These are phyloP conservation scores for Lepiota venenata DNA, from an alignment of 768 basidiomycete species.

Conservation along the genomic window DNA sequence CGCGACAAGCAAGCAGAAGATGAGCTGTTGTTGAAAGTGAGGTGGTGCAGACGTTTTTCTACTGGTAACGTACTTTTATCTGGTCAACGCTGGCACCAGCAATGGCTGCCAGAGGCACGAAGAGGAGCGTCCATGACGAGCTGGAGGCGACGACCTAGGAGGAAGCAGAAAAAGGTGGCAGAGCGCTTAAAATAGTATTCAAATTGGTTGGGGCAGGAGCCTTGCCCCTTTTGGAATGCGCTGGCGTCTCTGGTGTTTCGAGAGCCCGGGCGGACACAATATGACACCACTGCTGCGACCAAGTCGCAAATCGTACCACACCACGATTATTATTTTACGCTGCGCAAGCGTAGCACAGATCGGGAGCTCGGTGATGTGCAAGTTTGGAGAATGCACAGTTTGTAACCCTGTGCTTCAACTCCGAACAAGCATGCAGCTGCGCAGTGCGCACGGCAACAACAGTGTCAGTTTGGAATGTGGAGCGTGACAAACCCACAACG, in stretches of 20 bases:
- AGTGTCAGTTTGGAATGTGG: too few species aligned
- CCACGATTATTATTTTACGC: not conserved
- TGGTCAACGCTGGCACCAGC: slow-evolving; percentile 82
- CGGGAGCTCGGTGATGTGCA: not conserved
- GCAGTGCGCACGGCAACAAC: not conserved
- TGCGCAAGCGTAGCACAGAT: too few species aligned
- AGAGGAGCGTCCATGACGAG: slow-evolving; percentile 51
- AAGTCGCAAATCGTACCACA: not conserved
- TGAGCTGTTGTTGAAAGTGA: slow-evolving; percentile 56
- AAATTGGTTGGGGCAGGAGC: not conserved
- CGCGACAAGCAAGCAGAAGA: slow-evolving; percentile 78
- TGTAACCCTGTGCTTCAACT: too few species aligned
- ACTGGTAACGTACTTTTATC: slow-evolving; percentile 63
- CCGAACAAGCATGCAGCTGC: not conserved
- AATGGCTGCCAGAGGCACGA: slow-evolving; percentile 53
- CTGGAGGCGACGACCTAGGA: not conserved
- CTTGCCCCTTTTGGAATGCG: slow-evolving; percentile 5
- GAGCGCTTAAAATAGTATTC: slow-evolving; percentile 1
- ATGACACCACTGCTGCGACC: not conserved
- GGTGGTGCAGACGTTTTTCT: not conserved
- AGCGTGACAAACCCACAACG: slow-evolving; percentile 3
- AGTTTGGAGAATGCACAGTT: not conserved
- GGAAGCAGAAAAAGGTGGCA: not conserved
- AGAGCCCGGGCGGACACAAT: not conserved
- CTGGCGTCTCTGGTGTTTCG: not conserved